Base-by-base conservation (phyloP, 192 early-diverging fungal species). In the Gaertneriomyces sp. region DNA sequence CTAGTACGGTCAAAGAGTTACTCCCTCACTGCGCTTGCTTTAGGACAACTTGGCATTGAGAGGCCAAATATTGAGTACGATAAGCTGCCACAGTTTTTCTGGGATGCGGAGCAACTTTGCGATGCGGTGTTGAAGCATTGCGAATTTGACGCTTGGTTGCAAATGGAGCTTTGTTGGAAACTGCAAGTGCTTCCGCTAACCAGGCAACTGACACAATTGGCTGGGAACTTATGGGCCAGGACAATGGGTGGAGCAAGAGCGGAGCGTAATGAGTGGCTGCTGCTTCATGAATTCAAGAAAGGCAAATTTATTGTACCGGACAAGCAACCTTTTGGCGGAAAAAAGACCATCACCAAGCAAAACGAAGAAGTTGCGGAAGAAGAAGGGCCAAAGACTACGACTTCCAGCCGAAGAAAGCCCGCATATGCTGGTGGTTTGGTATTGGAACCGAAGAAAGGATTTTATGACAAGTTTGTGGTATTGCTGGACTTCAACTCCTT, bases 401-500 rank as follows among this genome's bases (percentile, higher is more conserved):
- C 61, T 53, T 49, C 14, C 39, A 77, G 82, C 0, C 79, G 82
- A n/a, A 81, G 90, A 55, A 97, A 97, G 64, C 91, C 96, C 3
- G 90, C 91, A 0, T 98, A 95, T 56, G 73, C 92, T 3, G 98
- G 98, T 58, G 98, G 96, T 57, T 82, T 99, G 6, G 96, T 99
- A 2, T 75, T 99, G 66, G 98, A 99, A 60, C 98, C 98, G 42
- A 95, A 96, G 71, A 93, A 89, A 60, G 96, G 98, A 4, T 89
- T 98, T 64, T 96, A 99, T 73, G 95, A 98, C 72, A 89, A 90
- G 43, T 99, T 80, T 71, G 92, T 99, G 4, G 72, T 99, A 16
- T 76, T 98, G 44, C 78, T 99, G 54, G 98, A 99, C 83, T 99
- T 99, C 75, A 98, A 98, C 86, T 91, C 90, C 80, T 85, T 99